Evolutionary conservation across 495 filamentous ascomycete genomes (phyloP).

Genomic region (Talaromyces trachyspermus): DNA sequence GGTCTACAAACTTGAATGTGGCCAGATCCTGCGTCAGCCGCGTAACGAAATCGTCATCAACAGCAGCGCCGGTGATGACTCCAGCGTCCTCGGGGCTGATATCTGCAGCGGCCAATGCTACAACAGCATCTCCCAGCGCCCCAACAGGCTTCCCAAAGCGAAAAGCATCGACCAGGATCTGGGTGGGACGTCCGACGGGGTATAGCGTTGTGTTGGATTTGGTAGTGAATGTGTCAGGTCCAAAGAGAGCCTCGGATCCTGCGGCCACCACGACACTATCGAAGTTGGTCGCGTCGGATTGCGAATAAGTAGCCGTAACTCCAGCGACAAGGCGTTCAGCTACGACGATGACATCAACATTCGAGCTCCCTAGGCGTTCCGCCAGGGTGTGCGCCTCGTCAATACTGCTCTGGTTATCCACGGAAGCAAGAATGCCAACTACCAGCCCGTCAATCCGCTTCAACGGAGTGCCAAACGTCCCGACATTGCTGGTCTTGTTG

Average conservation of each 20-base stretch:
- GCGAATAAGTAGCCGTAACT: conserved; percentile 63
- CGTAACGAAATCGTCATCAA: conserved; percentile 31
- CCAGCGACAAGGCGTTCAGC: conserved; percentile 50
- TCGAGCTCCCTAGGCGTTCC: conserved; percentile 32
- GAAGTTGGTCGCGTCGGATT: conserved; percentile 61
- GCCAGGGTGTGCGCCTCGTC: conserved; percentile 42
- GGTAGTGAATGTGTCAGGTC: conserved; percentile 15
- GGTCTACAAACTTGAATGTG: conserved; percentile 57
- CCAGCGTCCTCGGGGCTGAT: conserved; percentile 35
- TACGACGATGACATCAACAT: conserved; percentile 54
- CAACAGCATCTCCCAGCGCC: conserved; percentile 44
- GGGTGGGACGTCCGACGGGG: conserved; percentile 53
- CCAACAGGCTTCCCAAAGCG: conserved; percentile 68
- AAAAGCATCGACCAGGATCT: conserved; percentile 61
- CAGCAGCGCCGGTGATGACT: conserved; percentile 37
- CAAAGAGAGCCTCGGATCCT: conserved; percentile 50
- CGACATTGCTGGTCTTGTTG: conserved; percentile 57
- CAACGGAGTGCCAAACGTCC: conserved; percentile 51
- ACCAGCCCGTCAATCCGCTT: conserved; percentile 55
- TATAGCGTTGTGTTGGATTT: conserved; percentile 41
- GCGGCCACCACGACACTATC: conserved; percentile 60
- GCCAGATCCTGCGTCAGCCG: conserved; percentile 52
- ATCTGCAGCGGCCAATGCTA: conserved; percentile 36
- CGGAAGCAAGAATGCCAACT: conserved; percentile 58
- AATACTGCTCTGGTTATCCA: conserved; percentile 28